Base-by-base conservation (phyloP, 192 early-diverging fungal species). In the Radiomyces spectabilis region DNA sequence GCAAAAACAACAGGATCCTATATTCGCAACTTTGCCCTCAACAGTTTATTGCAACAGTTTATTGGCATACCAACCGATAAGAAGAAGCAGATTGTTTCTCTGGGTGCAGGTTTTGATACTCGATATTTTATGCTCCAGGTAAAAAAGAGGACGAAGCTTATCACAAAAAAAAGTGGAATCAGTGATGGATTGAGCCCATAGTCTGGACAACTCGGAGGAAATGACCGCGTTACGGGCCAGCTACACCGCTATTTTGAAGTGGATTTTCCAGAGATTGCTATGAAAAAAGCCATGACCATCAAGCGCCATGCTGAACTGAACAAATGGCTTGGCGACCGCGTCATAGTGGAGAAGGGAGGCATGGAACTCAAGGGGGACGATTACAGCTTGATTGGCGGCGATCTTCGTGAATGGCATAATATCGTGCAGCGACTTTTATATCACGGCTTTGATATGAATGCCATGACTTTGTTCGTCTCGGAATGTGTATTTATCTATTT, bases 401-500 rank as follows among this genome's bases (percentile, higher is more conserved):
- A 98, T 62, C 72, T 97, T 47, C 77, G 90, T 27, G 52, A 79
- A 8, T 94, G 89, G 31, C 35, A 69, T 0, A 26, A 66, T 1
- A 63, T 94, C n/a, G 73, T 81, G 5, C 74, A 80, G 13, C 72
- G 75, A 35, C 66, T 98, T 19, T 16, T 71, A 6, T 59, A 56
- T 1, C 60, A 76, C 22, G 78, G 78, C 24, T 78, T 88, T 38
- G 72, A 87, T 59, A 12, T 6, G 1, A 87, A 78, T 33, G 25
- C 76, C 8, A 91, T 94, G 3, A 98, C 94, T 0, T 65, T 98
- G 35, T 91, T 95, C 49, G 57, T 98, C 5, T 91, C 93, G 50
- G 96, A 98, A 66, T 96, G 93, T 41, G 91, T 95, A 16, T 70
- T 97, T 31, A 85, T 98, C 5, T 98, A 98, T 68, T 63, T 97